These are phyloP conservation scores for Naematelia aurantialba DNA, from an alignment of 768 basidiomycete species.

Conservation along the genomic window DNA sequence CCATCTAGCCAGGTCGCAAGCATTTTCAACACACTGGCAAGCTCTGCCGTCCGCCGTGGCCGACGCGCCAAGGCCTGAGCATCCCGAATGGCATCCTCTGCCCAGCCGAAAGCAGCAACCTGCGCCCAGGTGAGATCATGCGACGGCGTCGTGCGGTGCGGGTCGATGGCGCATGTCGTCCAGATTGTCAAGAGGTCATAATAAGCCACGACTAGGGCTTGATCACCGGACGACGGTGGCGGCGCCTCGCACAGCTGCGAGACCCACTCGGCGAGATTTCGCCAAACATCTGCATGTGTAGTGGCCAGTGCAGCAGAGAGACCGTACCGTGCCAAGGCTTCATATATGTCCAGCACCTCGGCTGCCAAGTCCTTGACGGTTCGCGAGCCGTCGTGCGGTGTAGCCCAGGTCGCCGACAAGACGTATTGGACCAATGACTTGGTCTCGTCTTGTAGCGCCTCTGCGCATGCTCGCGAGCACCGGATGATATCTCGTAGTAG, in stretches of 20 bases:
- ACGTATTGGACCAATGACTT: conserved; percentile 73
- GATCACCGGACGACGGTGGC: neutral
- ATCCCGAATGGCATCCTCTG: conserved; percentile 52
- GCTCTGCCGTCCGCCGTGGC: neutral
- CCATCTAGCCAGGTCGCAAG: conserved; percentile 74
- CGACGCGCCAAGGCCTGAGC: neutral
- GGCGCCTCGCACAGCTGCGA: neutral
- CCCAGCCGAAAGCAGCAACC: conserved; percentile 74
- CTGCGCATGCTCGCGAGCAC: conserved; percentile 68
- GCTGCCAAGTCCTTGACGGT: conserved; percentile 16
- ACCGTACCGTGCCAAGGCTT: conserved; percentile 69
- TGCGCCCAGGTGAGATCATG: conserved; percentile 92
- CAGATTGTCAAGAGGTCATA: conserved; percentile 63
- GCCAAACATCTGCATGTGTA: conserved; percentile 60
- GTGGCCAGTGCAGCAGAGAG: conserved; percentile 67
- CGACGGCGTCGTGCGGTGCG: conserved; percentile 76
- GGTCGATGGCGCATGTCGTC: conserved; percentile 81
- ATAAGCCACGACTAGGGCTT: conserved; percentile 54
- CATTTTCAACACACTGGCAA: conserved; percentile 20
- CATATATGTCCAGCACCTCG: conserved; percentile 63
- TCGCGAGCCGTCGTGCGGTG: conserved; percentile 14
- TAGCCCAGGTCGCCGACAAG: conserved; percentile 56
- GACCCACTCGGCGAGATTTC: conserved; percentile 52
- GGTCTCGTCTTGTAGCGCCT: conserved; percentile 55
- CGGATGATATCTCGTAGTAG: conserved; percentile 50